These are phyloP conservation scores for Rosa multiflora DNA, from an alignment of 306 rosid genomes.

Conservation along the genomic window DNA sequence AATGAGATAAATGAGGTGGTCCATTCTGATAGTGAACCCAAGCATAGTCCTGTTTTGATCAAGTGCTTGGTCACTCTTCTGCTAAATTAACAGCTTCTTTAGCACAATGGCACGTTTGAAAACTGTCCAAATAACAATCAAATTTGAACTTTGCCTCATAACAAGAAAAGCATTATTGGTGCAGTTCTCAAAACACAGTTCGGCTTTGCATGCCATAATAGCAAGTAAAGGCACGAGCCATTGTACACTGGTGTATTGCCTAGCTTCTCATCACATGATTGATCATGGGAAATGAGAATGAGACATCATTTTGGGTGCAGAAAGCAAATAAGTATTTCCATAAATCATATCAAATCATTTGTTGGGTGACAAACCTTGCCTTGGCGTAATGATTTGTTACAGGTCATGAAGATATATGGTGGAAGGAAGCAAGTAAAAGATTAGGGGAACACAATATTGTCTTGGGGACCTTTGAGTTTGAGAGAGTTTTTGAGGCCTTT, in stretches of 20 bases:
- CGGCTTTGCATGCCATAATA: background rate
- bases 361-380: constrained; percentile 19
- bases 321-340: constrained; percentile 3
- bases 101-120: no score
- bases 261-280: constrained; percentile 8
- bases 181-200: background rate
- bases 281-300: background rate
- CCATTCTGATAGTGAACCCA: no score
- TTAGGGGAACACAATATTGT: constrained; percentile 9
- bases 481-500: constrained; percentile 15
- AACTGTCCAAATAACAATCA: background rate
- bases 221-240: background rate
- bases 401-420: constrained; percentile 13
- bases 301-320: constrained; percentile 14
- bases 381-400: constrained; percentile 27
- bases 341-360: constrained; percentile 12
- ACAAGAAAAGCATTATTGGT: background rate
- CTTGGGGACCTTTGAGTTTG: constrained; percentile 18
- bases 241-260: background rate
- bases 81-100: no score
- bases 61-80: no score
- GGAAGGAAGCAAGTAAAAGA: background rate
- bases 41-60: no score
- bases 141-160: background rate
- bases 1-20: no score